A percentile compares a stretch with the other conserved stretches of the same genome.
These are phyloP conservation scores for Blastobotrys illinoisensis DNA, from an alignment of 1,139 yeast species.

Conservation along the genomic window DNA sequence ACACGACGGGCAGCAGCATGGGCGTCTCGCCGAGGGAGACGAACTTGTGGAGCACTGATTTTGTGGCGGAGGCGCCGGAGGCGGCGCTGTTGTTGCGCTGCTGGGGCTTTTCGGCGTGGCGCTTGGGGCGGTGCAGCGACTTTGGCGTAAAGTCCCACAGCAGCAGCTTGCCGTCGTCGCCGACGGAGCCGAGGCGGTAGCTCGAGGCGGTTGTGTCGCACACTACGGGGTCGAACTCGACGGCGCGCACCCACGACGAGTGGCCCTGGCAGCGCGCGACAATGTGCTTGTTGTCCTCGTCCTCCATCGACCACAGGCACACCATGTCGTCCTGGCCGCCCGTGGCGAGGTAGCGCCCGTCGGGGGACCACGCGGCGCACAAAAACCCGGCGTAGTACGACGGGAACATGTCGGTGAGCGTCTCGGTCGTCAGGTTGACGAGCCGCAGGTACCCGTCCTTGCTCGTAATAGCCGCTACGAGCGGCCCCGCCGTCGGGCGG, in stretches of 20 bases:
- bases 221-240: slow-evolving; percentile 41
- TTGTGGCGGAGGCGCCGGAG: slow-evolving; percentile 1
- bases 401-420: slow-evolving; percentile 53
- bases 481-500: slow-evolving; percentile 40
- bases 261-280: slow-evolving; percentile 56
- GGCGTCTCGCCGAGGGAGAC: slow-evolving; percentile 26
- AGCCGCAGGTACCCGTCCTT: slow-evolving; percentile 64
- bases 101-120: slow-evolving; percentile 9
- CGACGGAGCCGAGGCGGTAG: slow-evolving; percentile 61
- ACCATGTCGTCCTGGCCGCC: slow-evolving; percentile 46
- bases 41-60: slow-evolving; percentile 24
- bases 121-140: slow-evolving; percentile 38
- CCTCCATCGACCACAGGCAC: slow-evolving; percentile 30
- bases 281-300: slow-evolving; percentile 20
- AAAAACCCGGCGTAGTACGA: slow-evolving; percentile 66
- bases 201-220: slow-evolving; percentile 27
- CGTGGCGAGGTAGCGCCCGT: slow-evolving; percentile 52
- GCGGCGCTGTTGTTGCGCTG: slow-evolving; percentile 3
- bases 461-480: slow-evolving; percentile 47
- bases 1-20: slow-evolving; percentile 27
- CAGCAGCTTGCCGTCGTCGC: slow-evolving; percentile 62
- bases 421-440: slow-evolving; percentile 47
- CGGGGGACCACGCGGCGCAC: slow-evolving; percentile 56
- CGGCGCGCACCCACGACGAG: slow-evolving; percentile 53
- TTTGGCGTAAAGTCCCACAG: slow-evolving; percentile 72